Conservation (phyloP, 73 alveolate species). For the Paramecium pentaurelia region DNA sequence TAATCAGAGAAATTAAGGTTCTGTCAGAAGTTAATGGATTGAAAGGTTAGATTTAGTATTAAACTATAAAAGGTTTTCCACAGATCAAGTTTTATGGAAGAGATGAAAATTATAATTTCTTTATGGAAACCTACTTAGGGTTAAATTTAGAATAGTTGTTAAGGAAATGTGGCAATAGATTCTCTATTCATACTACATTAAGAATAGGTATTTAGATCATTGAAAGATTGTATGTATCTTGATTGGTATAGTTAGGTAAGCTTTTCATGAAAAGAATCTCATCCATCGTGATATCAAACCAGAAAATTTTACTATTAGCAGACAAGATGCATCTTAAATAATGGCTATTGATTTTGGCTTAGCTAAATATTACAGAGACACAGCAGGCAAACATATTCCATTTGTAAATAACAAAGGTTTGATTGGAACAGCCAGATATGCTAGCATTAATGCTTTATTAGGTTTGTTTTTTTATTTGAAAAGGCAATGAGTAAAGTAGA, state of each 20-base stretch:
- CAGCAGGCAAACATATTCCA: constrained; percentile 86
- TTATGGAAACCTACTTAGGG: constrained; percentile 72
- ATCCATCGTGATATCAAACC: constrained; percentile 80
- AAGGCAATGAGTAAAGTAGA: constrained; percentile 70
- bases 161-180: constrained; percentile 63
- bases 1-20: constrained; percentile 67
- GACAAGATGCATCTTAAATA: constrained; percentile 54
- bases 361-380: constrained; percentile 84
- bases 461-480: constrained; percentile 18
- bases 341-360: constrained; percentile 92
- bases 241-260: not conserved
- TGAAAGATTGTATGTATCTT: constrained; percentile 23
- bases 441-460: constrained; percentile 62
- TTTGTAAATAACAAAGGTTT: constrained; percentile 88
- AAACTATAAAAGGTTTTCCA: constrained; percentile 60
- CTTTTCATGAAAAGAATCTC: constrained; percentile 71
- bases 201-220: constrained; percentile 66
- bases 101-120: constrained; percentile 65
- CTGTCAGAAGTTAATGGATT: constrained; percentile 57
- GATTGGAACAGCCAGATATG: constrained; percentile 95
- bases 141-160: constrained; percentile 66
- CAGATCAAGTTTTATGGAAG: constrained; percentile 62
- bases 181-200: constrained; percentile 56
- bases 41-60: not conserved
- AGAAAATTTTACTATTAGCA: constrained; percentile 73